Evolutionary conservation across 2,329 filamentous ascomycete genomes (phyloP), one percentile per base, ranked within the genome.

Genomic region (Phaeoacremonium minimum): DNA sequence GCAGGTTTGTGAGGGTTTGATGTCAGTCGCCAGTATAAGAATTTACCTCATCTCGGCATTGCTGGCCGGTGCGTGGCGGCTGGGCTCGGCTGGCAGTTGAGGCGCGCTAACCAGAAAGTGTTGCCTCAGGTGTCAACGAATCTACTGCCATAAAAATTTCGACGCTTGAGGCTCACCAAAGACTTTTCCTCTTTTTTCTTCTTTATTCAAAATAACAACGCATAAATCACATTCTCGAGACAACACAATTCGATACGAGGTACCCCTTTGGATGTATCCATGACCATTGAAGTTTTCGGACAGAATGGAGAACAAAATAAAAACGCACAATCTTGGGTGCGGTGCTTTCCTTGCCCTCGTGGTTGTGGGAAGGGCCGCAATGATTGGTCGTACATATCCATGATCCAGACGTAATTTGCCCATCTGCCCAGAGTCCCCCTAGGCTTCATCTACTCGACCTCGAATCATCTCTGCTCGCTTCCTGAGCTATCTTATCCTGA

Each of bases 321-420:
- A 56, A 64, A 52, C 63, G 65, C 59, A 66, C 64, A 64, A 67
- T 70, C 66, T 70, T 69, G 66, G 66, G 66, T 70, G 66, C 66
- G 66, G 62, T 60, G 64, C 57, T 65, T 67, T 52, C 53, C 63
- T 58, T 50, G 50, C 53, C 56, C 38, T 41, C 26, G 30, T 49
- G 56, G 55, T 47, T 38, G 48, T 69, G 64, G 56, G 60, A 56
- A 59, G 63, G 66, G 64, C 56, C 66, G 66, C 66, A 70, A 70
- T 70, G 66, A 69, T 68, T 67, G 65, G 61, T 52, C 66, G 62
- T 61, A 70, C 66, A 70, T 64, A 26, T 34, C 17, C n/a, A n/a
- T n/a, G n/a, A n/a, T n/a, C n/a, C n/a, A n/a, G n/a, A n/a, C n/a
- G n/a, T n/a, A n/a, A n/a, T n/a, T n/a, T n/a, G n/a, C n/a, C n/a